Evolutionary conservation across 169 alveolate species (phyloP), one percentile per base, ranked within the genome.

Genomic region (Plasmodium coatneyi): DNA sequence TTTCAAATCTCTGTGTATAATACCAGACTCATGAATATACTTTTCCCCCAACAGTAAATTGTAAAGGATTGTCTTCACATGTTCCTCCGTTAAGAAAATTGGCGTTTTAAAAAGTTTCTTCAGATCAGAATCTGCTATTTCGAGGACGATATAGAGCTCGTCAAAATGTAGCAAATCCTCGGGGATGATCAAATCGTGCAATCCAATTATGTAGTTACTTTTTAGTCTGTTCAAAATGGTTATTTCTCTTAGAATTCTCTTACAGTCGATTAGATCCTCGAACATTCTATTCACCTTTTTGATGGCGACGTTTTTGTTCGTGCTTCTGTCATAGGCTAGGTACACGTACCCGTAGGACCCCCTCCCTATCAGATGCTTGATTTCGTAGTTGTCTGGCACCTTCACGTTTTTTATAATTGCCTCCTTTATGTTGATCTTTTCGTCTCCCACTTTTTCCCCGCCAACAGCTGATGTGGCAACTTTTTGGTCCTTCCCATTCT

Each of bases 1-100:
- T 92, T 99, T 99, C 72, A 99, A 96, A 95, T 99, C 99, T 84
- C 99, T 97, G 93, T 99, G 99, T 76, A 98, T 96, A 19, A 99
- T 98, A 87, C 99, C 98, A 1, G 99, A 99, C 14, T 98, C 96
- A 86, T 98, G 99, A 32, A 98, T 96, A 93, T 98, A 99, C 92
- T 98, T 98, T 76, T 98, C 98, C 2, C 99, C 99, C 49, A 98
- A 97, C 30, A 98, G 96, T 16, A 98, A 97, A 87, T 99, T 98
- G 92, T 98, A 99, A 52, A 98, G 95, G 36, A 98, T 95, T 5
- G 98, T 96, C 92, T 98, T 95, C 36, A 99, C 97, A 96, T 99
- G 99, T 72, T 97, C 95, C 84, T 98, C 99, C 86, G 99, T 93
- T 66, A 99, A 96, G 93, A 97, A 98, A 46, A 98, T 98, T 25